Percentiles rank a stretch among this genome's conserved stretches.
These are phyloP conservation scores for Aquilaria malaccensis DNA, from an alignment of 345 rosid genomes.

Conservation along the genomic window DNA sequence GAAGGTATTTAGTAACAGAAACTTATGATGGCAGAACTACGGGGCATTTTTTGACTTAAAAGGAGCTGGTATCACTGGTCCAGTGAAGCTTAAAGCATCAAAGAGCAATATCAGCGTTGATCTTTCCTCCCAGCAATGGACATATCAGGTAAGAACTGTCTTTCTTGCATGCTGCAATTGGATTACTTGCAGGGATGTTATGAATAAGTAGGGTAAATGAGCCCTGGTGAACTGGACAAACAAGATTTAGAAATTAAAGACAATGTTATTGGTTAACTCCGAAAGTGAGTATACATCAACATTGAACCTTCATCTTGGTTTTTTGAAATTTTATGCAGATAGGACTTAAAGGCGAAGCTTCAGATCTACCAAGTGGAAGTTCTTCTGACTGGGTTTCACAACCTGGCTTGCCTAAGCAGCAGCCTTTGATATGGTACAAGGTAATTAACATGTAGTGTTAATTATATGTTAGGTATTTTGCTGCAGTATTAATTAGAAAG, in stretches of 20 bases:
- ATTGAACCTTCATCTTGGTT: slow-evolving; percentile 2
- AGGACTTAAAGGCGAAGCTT: slow-evolving; percentile 89
- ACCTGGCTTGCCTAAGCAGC: slow-evolving; percentile 61
- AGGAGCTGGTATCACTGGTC: slow-evolving; percentile 92
- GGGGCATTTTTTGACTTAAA: slow-evolving; percentile 72
- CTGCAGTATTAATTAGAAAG: too few relatives aligned
- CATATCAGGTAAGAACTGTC: slow-evolving; percentile 59
- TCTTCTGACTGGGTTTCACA: slow-evolving; percentile 67
- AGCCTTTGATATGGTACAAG: slow-evolving; percentile 94
- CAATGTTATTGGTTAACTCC: neutral
- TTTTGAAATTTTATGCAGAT: slow-evolving; percentile 31
- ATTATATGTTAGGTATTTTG: too few relatives aligned
- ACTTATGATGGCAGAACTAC: slow-evolving; percentile 53
- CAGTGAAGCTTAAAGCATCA: slow-evolving; percentile 59
- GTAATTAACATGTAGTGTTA: slow-evolving; percentile 23
- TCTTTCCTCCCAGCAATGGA: slow-evolving; percentile 73
- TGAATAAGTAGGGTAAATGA: neutral
- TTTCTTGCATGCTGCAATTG: neutral
- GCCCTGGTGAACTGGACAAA: neutral
- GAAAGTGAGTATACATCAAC: neutral
- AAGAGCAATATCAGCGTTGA: slow-evolving; percentile 45
- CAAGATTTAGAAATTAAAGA: slow-evolving; percentile 2
- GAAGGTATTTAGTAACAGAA: neutral
- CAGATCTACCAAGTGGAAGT: slow-evolving; percentile 52
- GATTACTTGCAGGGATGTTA: neutral